These are phyloP conservation scores for Bjerkandera adusta DNA, from an alignment of 1,284 basidiomycete species.

Conservation along the genomic window DNA sequence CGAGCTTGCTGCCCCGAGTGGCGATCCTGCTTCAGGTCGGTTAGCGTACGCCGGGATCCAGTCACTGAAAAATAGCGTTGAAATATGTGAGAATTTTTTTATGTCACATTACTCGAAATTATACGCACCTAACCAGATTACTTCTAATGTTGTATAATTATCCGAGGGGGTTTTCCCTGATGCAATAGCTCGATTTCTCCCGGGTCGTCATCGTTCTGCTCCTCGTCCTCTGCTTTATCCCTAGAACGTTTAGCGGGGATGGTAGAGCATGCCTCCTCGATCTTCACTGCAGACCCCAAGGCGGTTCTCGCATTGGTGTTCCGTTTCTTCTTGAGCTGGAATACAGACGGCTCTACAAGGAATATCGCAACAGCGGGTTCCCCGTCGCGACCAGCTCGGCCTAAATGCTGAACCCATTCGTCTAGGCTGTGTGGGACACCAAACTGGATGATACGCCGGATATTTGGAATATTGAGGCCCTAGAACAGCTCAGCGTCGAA, in stretches of 20 bases:
- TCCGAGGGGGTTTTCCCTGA: too few relatives aligned
- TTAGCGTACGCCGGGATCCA: too few relatives aligned
- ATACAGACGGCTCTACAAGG: constrained; percentile 15
- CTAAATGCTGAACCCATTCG: constrained; percentile 17
- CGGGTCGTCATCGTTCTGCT: background rate
- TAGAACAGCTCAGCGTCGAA: background rate
- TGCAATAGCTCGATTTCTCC: background rate
- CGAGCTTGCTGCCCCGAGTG: too few relatives aligned
- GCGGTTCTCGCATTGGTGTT: background rate
- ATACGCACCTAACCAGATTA: too few relatives aligned
- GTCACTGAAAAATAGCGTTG: too few relatives aligned
- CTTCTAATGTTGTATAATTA: too few relatives aligned
- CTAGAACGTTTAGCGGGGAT: background rate
- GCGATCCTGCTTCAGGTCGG: too few relatives aligned
- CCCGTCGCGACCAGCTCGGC: constrained; percentile 16
- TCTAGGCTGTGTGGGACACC: constrained; percentile 11
- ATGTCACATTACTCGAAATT: too few relatives aligned
- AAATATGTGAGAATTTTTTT: too few relatives aligned
- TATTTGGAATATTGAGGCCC: constrained; percentile 17
- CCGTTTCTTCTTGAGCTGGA: constrained; percentile 5
- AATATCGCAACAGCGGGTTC: constrained; percentile 12
- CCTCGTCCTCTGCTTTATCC: background rate
- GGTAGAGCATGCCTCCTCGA: background rate
- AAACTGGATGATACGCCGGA: constrained; percentile 15
- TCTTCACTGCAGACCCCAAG: background rate